Evolutionary conservation across 352 stramenopile genomes (phyloP).

Genomic region (Phytophthora melonis): DNA sequence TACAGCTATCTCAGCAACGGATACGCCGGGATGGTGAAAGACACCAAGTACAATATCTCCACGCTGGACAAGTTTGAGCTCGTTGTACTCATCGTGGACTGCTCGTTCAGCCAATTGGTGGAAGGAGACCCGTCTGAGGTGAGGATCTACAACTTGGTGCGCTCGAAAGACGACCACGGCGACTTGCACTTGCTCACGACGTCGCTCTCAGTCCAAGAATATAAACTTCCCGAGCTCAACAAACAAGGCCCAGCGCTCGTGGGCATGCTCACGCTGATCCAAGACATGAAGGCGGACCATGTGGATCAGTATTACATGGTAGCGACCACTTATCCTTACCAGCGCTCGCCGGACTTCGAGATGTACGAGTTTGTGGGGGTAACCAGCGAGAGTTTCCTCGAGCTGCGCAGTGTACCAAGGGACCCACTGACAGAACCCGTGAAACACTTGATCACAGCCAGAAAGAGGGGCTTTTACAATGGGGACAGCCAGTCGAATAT

Average conservation of each 20-base stretch:
- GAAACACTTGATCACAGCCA: constrained; percentile 33
- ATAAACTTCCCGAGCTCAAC: constrained; percentile 20
- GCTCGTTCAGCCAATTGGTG: constrained; percentile 27
- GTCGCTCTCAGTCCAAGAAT: constrained; percentile 35
- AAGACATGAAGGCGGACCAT: constrained; percentile 15
- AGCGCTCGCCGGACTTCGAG: constrained; percentile 33
- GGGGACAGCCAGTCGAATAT: constrained; percentile 38
- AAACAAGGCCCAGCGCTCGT: constrained; percentile 23
- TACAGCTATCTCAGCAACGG: constrained; percentile 38
- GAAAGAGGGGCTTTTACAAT: constrained; percentile 39
- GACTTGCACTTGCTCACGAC: constrained; percentile 25
- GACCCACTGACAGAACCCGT: constrained; percentile 14
- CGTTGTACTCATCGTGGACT: constrained; percentile 45
- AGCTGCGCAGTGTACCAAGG: constrained; percentile 20
- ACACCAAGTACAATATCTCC: constrained; percentile 42
- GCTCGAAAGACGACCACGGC: background rate
- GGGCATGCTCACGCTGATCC: constrained; percentile 28
- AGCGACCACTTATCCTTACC: constrained; percentile 39
- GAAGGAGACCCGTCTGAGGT: background rate
- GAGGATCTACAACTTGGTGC: constrained; percentile 36
- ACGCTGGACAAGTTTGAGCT: constrained; percentile 40
- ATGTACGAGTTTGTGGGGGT: constrained; percentile 27
- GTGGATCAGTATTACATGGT: constrained; percentile 30
- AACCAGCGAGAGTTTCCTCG: constrained; percentile 21
- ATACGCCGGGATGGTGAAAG: constrained; percentile 17